phyloP scores from a whole-genome alignment of 2,329 filamentous ascomycete genomes.

The Aspergillus neotritici region DNA sequence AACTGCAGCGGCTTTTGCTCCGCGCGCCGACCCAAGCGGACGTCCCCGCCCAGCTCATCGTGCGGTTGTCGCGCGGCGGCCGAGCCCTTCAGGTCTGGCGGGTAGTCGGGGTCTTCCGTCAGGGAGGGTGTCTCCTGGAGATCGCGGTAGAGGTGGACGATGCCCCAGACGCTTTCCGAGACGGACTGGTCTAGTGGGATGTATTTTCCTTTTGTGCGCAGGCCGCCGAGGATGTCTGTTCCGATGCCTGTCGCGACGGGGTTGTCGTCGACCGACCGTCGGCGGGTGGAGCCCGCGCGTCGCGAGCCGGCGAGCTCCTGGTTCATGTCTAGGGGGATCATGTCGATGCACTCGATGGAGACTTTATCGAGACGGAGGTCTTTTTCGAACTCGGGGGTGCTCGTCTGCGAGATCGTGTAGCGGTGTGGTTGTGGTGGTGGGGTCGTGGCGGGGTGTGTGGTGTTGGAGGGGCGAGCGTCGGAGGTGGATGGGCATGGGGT shows the following conservation, averaged over 20 bases:
- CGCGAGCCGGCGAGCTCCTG: constrained; percentile 21
- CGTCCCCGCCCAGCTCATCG: constrained; percentile 20
- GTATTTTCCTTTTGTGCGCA: constrained; percentile 77
- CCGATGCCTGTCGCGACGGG: constrained; percentile 46
- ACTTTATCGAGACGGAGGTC: constrained; percentile 84
- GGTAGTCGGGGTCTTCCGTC: constrained; percentile 40
- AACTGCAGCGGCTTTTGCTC: too few species aligned
- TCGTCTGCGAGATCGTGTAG: constrained; percentile 18
- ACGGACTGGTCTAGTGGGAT: constrained; percentile 63
- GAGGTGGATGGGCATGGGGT: not conserved
- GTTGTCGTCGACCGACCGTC: constrained; percentile 27
- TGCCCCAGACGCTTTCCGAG: constrained; percentile 80
- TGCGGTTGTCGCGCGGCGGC: constrained; percentile 26
- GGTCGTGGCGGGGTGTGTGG: constrained; percentile 2
- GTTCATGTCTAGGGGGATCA: constrained; percentile 46
- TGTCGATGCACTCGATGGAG: constrained; percentile 74
- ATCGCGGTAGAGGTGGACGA: constrained; percentile 91
- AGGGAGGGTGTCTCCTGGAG: constrained; percentile 64
- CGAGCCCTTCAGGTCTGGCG: constrained; percentile 35
- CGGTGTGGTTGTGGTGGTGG: constrained; percentile 6
- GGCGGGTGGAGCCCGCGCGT: constrained; percentile 9
- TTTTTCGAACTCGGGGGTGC: constrained; percentile 18
- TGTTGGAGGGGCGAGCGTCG: constrained; percentile 8
- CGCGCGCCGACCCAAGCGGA: constrained; percentile 6
- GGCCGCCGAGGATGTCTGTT: constrained; percentile 53